Base-by-base conservation (phyloP, 1,139 yeast species). In the Scheffersomyces illinoinensis region DNA sequence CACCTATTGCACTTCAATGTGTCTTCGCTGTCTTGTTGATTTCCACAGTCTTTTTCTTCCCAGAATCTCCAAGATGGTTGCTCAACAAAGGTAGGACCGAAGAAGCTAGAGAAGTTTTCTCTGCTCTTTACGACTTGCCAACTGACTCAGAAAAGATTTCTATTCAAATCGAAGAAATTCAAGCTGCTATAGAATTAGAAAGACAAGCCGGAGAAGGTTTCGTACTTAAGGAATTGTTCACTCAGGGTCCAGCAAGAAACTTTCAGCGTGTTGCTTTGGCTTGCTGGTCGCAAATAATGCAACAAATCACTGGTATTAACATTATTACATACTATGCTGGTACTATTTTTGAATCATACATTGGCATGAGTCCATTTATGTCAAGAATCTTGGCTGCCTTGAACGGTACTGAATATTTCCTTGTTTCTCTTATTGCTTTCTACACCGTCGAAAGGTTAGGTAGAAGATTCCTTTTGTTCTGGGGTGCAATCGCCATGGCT, bases 401-500 rank as follows among this genome's bases (percentile, higher is more conserved):
- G 56, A 66, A 67, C 48, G 69, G 70, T 54, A 67, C 70, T 5
- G 70, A 66, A 56, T 79, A 78, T 64, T 73, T 78, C 61, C 61
- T 83, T 56, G 84, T 83, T 1, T 79, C 85, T 0, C 72, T 78
- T 58, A 65, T 82, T 52, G 82, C 85, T 0, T 72, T 76, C 66
- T 76, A 71, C 61, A 74, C 84, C 21, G 76, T 84, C 65, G 90
- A 86, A 66, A 71, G 73, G 52, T 69, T 82, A 58, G 90, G 90
- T 57, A 79, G 90, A 73, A 77, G 89, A 64, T 68, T 78, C 7
- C 70, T 85, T 54, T 70, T 86, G 64, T 68, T 85, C 56, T 73
- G 74, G 62, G 90, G 90, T 63, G 85, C 89, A 33, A 69, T 73
- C 53, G 88, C 87, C 62, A 77, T 82, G 68, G 71, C 76, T 23